phyloP scores from a whole-genome alignment of 345 rosid species.

The Orychophragmus violaceus region DNA sequence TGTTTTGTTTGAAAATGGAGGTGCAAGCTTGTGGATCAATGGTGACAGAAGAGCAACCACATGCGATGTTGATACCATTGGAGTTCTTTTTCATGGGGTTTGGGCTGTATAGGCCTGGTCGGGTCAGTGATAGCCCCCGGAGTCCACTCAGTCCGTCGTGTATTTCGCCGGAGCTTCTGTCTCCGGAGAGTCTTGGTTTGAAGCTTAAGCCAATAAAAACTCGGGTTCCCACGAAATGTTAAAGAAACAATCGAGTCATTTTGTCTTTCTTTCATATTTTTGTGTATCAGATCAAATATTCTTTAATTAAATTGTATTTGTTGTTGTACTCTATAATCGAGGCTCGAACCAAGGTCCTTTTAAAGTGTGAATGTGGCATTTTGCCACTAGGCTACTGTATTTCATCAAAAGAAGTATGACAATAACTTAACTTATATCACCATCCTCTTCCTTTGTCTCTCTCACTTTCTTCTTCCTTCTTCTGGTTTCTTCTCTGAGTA shows the following conservation, averaged over 20 bases:
- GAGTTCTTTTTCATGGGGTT: slow-evolving; percentile 88
- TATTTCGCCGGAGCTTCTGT: slow-evolving; percentile 92
- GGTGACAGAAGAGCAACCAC: slow-evolving; percentile 99
- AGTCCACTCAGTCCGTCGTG: slow-evolving; percentile 87
- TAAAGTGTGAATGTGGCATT: too few species aligned
- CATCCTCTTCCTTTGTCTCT: too few species aligned
- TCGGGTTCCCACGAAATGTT: slow-evolving; percentile 33
- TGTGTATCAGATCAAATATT: slow-evolving; percentile 6
- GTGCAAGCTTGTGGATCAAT: slow-evolving; percentile 99
- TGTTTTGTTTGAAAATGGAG: slow-evolving; percentile 34
- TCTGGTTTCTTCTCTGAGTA: too few species aligned
- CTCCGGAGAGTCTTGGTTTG: slow-evolving; percentile 98
- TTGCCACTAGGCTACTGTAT: too few species aligned
- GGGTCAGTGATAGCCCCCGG: slow-evolving; percentile 64
- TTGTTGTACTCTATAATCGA: slow-evolving; percentile 13
- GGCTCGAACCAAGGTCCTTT: too few species aligned
- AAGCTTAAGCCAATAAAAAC: slow-evolving; percentile 97
- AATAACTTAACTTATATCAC: too few species aligned
- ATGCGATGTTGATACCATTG: slow-evolving; percentile 94
- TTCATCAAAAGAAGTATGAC: too few species aligned
- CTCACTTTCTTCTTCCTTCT: too few species aligned
- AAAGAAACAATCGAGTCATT: slow-evolving; percentile 10
- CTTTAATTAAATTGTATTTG: slow-evolving; percentile 27
- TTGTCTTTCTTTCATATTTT: not conserved
- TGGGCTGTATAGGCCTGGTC: slow-evolving; percentile 63